Evolutionary conservation across 2,329 filamentous ascomycete genomes (phyloP), one percentile per base, ranked within the genome.

Genomic region (Epichloe gansuensis): DNA sequence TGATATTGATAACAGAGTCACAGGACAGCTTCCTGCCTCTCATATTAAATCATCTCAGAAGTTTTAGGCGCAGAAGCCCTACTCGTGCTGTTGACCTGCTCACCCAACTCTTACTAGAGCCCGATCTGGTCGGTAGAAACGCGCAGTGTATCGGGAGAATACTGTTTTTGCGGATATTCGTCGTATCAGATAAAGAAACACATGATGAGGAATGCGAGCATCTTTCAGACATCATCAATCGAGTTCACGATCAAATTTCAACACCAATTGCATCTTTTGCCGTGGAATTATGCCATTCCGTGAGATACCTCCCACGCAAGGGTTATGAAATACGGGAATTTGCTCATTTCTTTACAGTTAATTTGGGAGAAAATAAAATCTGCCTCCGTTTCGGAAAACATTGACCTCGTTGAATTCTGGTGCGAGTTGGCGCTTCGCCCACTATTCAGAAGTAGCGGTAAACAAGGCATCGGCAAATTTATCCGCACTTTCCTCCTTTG

Each of bases 311-410:
- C 5, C 4, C 25, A 1, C 12, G 12, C 43, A 21, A n/a, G 7
- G 5, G 28, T 5, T 4, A 35, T 15, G 6, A n/a, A 17, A 8
- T 2, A 23, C 2, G 17, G 4, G 9, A 9, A 39, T 17, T 6
- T 41, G 39, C 56, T 61, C 34, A 61, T 61, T 56, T 31, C 56
- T 21, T 12, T 23, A 11, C 55, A 91, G 86, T 66, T 95, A 3
- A 69, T 95, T 3, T 96, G 90, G 89, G 93, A 89, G 67, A 78
- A 76, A 28, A 73, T 87, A n/a, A 85, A 90, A 50, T 67, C 72
- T 1, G 72, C 73, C 13, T 81, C 79, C 56, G 68, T 68, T 1
- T 73, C 77, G 35, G 70, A 74, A 2, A 68, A 80, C 15, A 78
- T 77, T 52, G 69, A 74, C 2, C 58, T 72, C 13, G 78, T 85